Conservation (phyloP, 1,139 yeast species). For the Blastobotrys persicus region DNA sequence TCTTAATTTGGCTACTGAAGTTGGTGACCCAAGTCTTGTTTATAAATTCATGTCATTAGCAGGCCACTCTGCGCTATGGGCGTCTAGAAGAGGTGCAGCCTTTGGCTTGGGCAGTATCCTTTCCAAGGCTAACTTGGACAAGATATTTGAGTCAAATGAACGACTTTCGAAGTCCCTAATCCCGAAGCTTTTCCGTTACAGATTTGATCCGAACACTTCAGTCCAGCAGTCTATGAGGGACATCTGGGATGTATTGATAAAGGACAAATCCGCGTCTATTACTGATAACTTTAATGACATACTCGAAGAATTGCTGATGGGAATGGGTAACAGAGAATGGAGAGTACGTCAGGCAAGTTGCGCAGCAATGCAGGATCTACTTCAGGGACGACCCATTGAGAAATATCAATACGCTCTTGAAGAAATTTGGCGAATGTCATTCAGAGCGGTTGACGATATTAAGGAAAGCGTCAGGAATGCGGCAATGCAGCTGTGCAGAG, state of each 20-base stretch:
- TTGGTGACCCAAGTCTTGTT: slow-evolving; percentile 91
- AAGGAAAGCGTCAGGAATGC: slow-evolving; percentile 89
- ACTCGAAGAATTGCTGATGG: slow-evolving; percentile 58
- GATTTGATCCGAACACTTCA: slow-evolving; percentile 75
- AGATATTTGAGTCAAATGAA: slow-evolving; percentile 54
- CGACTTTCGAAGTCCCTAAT: slow-evolving; percentile 59
- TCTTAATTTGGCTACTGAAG: slow-evolving; percentile 81
- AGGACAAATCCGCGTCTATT: slow-evolving; percentile 58
- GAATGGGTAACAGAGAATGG: slow-evolving; percentile 89
- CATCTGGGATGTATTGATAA: slow-evolving; percentile 76
- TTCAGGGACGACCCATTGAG: slow-evolving; percentile 58
- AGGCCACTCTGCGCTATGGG: slow-evolving; percentile 84
- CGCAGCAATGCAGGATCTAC: slow-evolving; percentile 65
- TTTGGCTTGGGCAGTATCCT: slow-evolving; percentile 86
- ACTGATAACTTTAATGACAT: slow-evolving; percentile 56
- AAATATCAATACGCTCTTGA: slow-evolving; percentile 55
- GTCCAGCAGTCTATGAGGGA: slow-evolving; percentile 84
- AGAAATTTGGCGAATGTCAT: slow-evolving; percentile 82
- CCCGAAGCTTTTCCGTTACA: slow-evolving; percentile 79
- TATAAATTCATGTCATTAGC: slow-evolving; percentile 94
- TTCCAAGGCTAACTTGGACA: slow-evolving; percentile 72
- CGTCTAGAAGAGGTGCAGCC: slow-evolving; percentile 90
- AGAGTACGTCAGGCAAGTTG: slow-evolving; percentile 89
- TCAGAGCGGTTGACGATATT: slow-evolving; percentile 88
- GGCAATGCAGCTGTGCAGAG: slow-evolving; percentile 66